Base-by-base conservation (phyloP, 1,284 basidiomycete genomes). In the Pulchroboletus neoregius region DNA sequence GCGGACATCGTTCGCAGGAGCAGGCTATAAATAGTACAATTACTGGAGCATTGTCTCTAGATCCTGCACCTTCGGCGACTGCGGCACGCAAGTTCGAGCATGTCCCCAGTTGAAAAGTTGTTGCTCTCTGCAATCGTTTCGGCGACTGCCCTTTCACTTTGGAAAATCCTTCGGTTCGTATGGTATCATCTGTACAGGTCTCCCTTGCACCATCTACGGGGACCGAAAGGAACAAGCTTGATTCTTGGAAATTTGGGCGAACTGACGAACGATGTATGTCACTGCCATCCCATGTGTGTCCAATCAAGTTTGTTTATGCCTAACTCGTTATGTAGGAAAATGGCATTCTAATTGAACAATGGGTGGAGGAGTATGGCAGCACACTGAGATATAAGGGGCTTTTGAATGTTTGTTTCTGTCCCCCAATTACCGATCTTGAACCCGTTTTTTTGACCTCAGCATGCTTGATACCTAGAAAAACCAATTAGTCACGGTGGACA, bases 331-430 rank as follows among this genome's bases (percentile, higher is more conserved):
- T 35, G 3, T 6, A 36, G 34, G 18, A 36, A 4, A 36, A 36
- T 9, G 10, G 10, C 12, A 13, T 13, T 5, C 39, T 74, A 18
- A 71, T 76, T 23, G 75, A 80, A 22, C 36, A 49, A 57, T 87
- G 84, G 84, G 60, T 71, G 0, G 55, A 68, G 33, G 53, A 78
- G 49, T 82, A 82, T 51, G 84, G 84, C 0, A 60, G 52, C 5
- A 78, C 74, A 0, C 54, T 84, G 40, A 71, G 61, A 46, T 79
- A 73, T 46, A 69, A 70, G 43, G 66, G 66, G 1, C 55, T 78
- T 2, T 65, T 82, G 26, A 67, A 68, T 26, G 82, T 82, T 49
- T 43, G 74, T 55, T 13, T 12, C 20, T 22, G 16, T 16, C 15
- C 7, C 9, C 4, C 16, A 3, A 33, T 33, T 3, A 16, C 8